Percentiles rank a stretch among this genome's conserved stretches.
These are phyloP conservation scores for Candolleomyces aberdarensis DNA, from an alignment of 768 basidiomycete genomes.

Conservation along the genomic window DNA sequence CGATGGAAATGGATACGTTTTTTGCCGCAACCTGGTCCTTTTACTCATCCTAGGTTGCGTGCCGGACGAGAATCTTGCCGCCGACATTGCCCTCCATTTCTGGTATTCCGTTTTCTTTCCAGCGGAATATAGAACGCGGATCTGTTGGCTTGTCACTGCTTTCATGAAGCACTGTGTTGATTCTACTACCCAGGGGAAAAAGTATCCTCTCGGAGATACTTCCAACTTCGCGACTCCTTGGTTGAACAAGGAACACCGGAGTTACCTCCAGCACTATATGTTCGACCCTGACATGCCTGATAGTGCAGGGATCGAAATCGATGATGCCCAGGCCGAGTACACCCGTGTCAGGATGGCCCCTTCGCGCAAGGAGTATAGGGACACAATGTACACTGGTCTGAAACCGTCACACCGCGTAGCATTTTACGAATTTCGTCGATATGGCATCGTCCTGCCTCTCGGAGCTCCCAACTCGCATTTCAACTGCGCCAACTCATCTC, in stretches of 20 bases:
- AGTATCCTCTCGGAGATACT: background rate
- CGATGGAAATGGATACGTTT: constrained; percentile 26
- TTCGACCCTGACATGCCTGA: background rate
- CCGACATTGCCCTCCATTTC: constrained; percentile 44
- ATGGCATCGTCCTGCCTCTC: constrained; percentile 48
- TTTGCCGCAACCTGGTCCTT: constrained; percentile 38
- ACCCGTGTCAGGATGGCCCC: constrained; percentile 31
- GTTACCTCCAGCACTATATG: background rate
- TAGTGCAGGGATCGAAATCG: background rate
- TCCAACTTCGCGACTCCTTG: constrained; percentile 7
- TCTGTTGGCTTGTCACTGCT: constrained; percentile 15
- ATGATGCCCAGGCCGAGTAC: constrained; percentile 28
- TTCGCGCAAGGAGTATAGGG: constrained; percentile 33
- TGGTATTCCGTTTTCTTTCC: constrained; percentile 47
- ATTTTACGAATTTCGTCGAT: constrained; percentile 33
- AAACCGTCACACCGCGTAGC: constrained; percentile 44
- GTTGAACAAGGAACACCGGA: background rate
- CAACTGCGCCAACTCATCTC: constrained; percentile 35
- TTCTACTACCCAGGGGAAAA: background rate
- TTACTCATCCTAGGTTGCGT: constrained; percentile 38
- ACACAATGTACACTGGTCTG: constrained; percentile 34
- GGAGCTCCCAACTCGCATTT: constrained; percentile 40
- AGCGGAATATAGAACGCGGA: constrained; percentile 17
- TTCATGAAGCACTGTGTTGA: constrained; percentile 11
- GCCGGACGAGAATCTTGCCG: constrained; percentile 28